Conservation (phyloP, 202 grass and related monocot genomes). For the Cymbopogon flexuosus region DNA sequence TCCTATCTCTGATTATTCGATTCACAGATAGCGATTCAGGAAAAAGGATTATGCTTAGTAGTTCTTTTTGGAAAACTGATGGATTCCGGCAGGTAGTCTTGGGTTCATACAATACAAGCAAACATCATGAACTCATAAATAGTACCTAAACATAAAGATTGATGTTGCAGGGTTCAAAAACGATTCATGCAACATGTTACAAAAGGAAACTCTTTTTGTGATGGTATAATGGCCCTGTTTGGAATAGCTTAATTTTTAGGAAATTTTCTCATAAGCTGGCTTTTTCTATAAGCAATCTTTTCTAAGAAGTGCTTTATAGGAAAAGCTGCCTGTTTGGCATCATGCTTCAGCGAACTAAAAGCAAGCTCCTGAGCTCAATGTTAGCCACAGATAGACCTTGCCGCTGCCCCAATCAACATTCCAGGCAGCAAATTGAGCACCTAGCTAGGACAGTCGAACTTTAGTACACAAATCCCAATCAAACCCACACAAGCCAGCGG, state of each 20-base stretch:
- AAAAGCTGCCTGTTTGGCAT: background rate
- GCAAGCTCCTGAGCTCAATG: background rate
- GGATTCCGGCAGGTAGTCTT: background rate
- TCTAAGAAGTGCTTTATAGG: background rate
- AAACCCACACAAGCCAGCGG: background rate
- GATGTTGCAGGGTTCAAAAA: background rate
- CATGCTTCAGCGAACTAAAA: background rate
- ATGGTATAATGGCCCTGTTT: background rate
- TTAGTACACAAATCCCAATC: background rate
- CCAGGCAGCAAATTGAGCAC: background rate
- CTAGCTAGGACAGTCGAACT: background rate
- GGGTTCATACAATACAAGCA: background rate
- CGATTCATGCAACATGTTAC: background rate
- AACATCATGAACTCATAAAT: background rate
- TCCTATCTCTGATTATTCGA: background rate
- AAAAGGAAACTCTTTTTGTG: background rate
- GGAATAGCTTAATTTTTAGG: background rate
- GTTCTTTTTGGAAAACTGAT: background rate
- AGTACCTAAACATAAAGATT: background rate
- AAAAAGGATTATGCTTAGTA: conserved; percentile 7
- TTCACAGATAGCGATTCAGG: background rate
- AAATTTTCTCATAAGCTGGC: background rate
- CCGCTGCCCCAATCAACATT: background rate
- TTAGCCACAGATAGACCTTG: background rate
- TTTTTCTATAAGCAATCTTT: background rate